Conservation (phyloP, 148 eudicot genomes). For the Amaranthus palmeri region DNA sequence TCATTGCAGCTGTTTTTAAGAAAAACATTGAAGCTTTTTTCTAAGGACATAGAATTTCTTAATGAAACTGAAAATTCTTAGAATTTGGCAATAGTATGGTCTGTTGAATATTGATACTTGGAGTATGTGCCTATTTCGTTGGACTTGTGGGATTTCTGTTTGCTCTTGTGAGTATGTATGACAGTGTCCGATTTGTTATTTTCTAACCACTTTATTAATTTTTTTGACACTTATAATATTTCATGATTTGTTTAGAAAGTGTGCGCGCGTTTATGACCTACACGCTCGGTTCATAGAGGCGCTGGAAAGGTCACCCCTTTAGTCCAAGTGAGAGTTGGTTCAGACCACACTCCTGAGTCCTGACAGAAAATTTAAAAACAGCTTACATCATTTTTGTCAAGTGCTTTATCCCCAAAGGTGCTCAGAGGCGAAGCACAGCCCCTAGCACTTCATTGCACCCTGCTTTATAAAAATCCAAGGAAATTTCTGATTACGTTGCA, state of each 20-base stretch:
- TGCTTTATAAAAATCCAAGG: background rate
- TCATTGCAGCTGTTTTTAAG: background rate
- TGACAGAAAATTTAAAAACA: no score
- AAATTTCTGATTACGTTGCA: background rate
- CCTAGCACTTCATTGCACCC: no score
- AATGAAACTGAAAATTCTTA: background rate
- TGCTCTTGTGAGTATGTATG: background rate
- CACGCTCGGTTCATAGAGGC: no score
- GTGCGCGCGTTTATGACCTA: no score
- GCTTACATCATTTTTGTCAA: no score
- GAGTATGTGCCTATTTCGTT: background rate
- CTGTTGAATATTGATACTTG: background rate
- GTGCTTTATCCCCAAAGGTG: no score
- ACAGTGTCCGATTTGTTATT: background rate
- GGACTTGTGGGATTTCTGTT: background rate
- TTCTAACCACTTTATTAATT: background rate
- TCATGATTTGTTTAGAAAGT: background rate
- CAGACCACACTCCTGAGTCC: no score
- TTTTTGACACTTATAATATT: background rate
- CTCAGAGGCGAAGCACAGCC: no score
- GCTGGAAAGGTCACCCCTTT: no score
- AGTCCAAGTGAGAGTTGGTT: no score
- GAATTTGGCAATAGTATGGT: background rate
- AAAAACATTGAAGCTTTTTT: background rate
- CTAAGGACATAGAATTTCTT: background rate